Conservation (phyloP, 371 early-diverging fungal genomes). For the Mucor irregularis region DNA sequence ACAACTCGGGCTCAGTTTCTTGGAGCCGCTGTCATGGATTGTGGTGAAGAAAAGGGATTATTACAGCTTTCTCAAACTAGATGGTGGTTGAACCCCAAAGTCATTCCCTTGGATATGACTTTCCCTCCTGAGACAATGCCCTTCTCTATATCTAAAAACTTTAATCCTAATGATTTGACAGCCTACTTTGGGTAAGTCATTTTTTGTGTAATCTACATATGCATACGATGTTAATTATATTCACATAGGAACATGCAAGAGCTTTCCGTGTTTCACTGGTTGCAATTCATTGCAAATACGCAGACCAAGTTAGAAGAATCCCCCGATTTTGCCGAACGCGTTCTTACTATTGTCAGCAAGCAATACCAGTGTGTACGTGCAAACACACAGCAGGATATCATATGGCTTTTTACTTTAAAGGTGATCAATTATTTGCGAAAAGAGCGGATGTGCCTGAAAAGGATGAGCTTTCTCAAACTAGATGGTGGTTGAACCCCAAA, state of each 20-base stretch:
- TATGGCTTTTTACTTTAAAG: conserved; percentile 92
- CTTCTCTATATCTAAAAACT: conserved; percentile 62
- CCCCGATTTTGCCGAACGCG: conserved; percentile 68
- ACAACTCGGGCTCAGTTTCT: conserved; percentile 21
- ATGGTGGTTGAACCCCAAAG: conserved; percentile 63
- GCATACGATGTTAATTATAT: too few species aligned
- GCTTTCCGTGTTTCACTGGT: conserved; percentile 67
- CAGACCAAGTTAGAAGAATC: conserved; percentile 54
- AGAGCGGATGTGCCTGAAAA: conserved; percentile 59
- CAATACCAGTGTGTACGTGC: too few species aligned
- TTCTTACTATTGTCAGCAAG: too few species aligned
- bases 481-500: conserved; percentile 64
- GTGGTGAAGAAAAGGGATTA: conserved; percentile 38
- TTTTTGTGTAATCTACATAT: too few species aligned
- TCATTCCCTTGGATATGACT: conserved; percentile 62
- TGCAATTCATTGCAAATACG: conserved; percentile 43
- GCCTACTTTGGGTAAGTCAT: conserved; percentile 56
- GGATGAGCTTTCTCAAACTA: conserved; percentile 42
- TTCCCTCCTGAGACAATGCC: conserved; percentile 66
- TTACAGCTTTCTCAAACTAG: conserved; percentile 44
- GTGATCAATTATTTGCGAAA: conserved; percentile 86
- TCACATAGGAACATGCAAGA: conserved; percentile 60
- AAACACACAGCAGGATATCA: too few species aligned
- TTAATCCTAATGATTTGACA: conserved; percentile 57
- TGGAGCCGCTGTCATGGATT: conserved; percentile 40